These are phyloP conservation scores for Lactifluus subvellereus DNA, from an alignment of 768 basidiomycete genomes.

Conservation along the genomic window DNA sequence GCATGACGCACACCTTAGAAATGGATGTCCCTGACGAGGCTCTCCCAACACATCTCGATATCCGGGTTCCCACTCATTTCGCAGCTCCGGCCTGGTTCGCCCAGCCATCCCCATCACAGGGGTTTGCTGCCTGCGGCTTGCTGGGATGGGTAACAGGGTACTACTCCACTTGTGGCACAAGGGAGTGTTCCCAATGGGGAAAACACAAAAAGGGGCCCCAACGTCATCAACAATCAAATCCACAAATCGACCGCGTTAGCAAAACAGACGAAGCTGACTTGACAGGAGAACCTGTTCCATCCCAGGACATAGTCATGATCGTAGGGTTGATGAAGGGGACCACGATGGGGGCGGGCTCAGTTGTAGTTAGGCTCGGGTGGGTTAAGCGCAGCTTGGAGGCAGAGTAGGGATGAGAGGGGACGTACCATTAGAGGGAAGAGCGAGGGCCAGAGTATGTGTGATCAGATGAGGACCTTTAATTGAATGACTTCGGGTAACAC, in stretches of 20 bases:
- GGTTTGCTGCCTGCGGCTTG: conserved; percentile 36
- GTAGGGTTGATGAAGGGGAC: background rate
- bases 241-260: conserved; percentile 23
- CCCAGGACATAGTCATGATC: background rate
- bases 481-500: background rate
- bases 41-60: conserved; percentile 40
- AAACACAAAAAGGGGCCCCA: background rate
- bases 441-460: background rate
- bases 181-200: no score
- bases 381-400: conserved; percentile 5
- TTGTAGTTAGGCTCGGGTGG: background rate
- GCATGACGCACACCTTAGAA: no score
- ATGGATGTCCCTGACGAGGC: conserved; percentile 26
- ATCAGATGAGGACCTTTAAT: background rate
- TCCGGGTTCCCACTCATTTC: conserved; percentile 37
- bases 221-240: background rate
- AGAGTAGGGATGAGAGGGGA: conserved; percentile 7
- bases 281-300: conserved; percentile 19
- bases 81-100: conserved; percentile 42
- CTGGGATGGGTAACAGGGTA: conserved; percentile 34
- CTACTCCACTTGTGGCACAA: background rate
- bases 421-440: background rate
- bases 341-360: background rate
- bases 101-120: conserved; percentile 43
- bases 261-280: conserved; percentile 15